A percentile compares a stretch with the other conserved stretches of the same genome.
Conservation (phyloP, 371 early-diverging fungal species). For the Apophysomyces variabilis region DNA sequence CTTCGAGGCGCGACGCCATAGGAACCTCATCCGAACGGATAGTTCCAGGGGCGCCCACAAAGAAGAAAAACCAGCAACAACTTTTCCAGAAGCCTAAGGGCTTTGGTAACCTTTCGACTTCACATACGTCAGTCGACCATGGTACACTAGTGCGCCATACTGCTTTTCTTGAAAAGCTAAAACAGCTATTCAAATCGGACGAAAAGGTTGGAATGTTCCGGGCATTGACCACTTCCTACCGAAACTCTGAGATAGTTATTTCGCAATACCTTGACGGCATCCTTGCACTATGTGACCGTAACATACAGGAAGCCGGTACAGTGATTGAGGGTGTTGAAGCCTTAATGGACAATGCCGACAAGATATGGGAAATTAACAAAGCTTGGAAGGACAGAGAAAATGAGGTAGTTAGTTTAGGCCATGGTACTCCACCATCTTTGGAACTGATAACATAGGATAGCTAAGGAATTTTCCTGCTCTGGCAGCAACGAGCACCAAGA, state of each 20-base stretch:
- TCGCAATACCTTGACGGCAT: conserved; percentile 53
- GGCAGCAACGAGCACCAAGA: conserved; percentile 21
- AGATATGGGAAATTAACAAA: conserved; percentile 64
- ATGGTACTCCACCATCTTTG: neutral
- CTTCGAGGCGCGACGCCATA: conserved; percentile 10
- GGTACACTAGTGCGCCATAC: conserved; percentile 36
- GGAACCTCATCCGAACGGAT: conserved; percentile 8
- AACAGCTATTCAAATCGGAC: conserved; percentile 45
- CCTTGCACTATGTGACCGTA: conserved; percentile 46
- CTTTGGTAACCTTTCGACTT: conserved; percentile 16
- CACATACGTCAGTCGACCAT: neutral
- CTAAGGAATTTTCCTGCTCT: conserved; percentile 35
- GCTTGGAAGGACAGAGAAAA: conserved; percentile 74
- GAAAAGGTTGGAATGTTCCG: conserved; percentile 64
- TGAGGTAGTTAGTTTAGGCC: conserved; percentile 33
- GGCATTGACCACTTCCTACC: conserved; percentile 58
- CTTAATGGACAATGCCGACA: conserved; percentile 55
- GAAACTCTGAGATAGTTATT: conserved; percentile 49
- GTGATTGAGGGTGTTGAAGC: conserved; percentile 58
- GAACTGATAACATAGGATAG: conserved; percentile 16
- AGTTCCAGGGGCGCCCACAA: neutral
- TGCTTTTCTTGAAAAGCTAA: conserved; percentile 49
- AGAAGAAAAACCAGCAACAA: neutral
- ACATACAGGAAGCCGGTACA: conserved; percentile 52
- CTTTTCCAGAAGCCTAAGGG: conserved; percentile 18